Conservation (phyloP, 148 eudicot species). For the Euryodendron excelsum region DNA sequence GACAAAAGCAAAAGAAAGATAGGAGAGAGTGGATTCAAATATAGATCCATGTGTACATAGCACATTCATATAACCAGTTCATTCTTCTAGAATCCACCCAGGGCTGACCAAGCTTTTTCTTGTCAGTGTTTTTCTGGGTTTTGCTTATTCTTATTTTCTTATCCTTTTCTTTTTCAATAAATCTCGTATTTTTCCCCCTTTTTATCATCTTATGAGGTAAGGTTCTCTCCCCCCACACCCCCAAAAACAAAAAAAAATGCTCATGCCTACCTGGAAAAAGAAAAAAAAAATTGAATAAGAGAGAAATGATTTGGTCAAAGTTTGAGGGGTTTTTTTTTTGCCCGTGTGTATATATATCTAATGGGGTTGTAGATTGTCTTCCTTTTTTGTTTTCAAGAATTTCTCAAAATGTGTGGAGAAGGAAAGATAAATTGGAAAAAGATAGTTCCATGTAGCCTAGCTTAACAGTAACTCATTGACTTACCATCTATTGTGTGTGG, state of each 20-base stretch:
- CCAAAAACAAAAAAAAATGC: too few relatives aligned
- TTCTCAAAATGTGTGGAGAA: not conserved
- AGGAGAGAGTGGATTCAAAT: too few relatives aligned
- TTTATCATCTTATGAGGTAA: too few relatives aligned
- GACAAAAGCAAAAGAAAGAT: too few relatives aligned
- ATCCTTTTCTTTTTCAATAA: not conserved
- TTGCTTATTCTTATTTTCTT: not conserved
- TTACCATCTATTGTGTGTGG: too few relatives aligned
- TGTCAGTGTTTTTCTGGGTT: not conserved
- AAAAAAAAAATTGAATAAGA: not conserved
- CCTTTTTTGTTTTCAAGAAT: not conserved
- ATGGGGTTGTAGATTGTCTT: not conserved
- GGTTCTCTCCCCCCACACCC: not conserved
- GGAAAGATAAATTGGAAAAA: not conserved
- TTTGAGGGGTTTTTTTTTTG: not conserved
- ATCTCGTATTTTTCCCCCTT: too few relatives aligned
- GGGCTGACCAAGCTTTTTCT: not conserved
- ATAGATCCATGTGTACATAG: too few relatives aligned
- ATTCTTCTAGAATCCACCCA: not conserved
- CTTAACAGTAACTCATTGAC: not conserved
- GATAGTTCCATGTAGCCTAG: not conserved
- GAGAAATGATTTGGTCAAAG: not conserved
- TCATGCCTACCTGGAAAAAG: not conserved
- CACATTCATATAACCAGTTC: not conserved
- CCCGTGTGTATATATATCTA: not conserved